These are phyloP conservation scores for Aspergillus aculeatus DNA, from an alignment of 2,329 filamentous ascomycete genomes.

Conservation along the genomic window DNA sequence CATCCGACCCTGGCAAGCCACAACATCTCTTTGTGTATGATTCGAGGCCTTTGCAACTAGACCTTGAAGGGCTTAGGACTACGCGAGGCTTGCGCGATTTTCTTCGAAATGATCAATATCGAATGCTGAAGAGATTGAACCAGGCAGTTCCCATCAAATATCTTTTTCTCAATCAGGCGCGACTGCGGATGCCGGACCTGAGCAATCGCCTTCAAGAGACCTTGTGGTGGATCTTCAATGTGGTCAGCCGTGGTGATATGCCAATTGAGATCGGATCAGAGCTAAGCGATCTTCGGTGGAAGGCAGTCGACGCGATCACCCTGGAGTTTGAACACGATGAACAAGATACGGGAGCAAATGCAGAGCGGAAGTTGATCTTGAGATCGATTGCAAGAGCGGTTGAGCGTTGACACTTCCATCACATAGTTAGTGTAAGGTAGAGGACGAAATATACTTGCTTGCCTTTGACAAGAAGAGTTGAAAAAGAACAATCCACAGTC, in stretches of 20 bases:
- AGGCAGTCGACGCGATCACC: not conserved
- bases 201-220: not conserved
- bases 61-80: not conserved
- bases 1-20: not conserved
- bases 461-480: too few species aligned
- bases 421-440: too few species aligned
- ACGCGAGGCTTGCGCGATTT: not conserved
- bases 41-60: not conserved
- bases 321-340: not conserved
- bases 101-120: not conserved
- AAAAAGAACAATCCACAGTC: too few species aligned
- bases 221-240: not conserved
- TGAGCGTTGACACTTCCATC: too few species aligned
- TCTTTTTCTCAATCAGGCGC: not conserved
- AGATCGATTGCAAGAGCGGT: too few species aligned
- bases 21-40: not conserved
- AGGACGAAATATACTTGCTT: too few species aligned
- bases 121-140: not conserved
- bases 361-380: too few species aligned
- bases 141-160: not conserved
- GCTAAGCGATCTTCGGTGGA: not conserved
- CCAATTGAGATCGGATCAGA: not conserved
- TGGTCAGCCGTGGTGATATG: not conserved
- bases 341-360: too few species aligned
- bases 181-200: not conserved